These are phyloP conservation scores for Rhodotorula kratochvilovae DNA, from an alignment of 768 basidiomycete genomes.

Conservation along the genomic window DNA sequence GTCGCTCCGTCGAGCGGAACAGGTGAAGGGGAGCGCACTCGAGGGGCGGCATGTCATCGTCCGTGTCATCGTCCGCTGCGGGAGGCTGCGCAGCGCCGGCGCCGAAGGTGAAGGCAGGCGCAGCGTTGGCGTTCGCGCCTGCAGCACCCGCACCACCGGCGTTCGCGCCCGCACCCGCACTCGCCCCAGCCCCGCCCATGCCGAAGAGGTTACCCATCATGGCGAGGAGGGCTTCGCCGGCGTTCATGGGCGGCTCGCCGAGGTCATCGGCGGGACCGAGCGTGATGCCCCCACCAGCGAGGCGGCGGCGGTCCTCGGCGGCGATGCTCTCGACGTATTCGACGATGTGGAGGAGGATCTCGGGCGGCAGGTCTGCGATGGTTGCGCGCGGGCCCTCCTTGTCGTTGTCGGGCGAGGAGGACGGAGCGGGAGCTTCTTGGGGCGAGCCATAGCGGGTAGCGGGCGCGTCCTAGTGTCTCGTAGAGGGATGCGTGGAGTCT, in stretches of 20 bases:
- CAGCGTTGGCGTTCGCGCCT: neutral
- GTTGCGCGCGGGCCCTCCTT: neutral
- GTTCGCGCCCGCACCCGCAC: neutral
- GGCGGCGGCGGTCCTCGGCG: too few relatives aligned
- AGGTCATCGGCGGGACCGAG: neutral
- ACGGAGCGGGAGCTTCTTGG: neutral
- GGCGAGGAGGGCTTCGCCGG: neutral
- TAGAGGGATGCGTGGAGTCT: too few relatives aligned
- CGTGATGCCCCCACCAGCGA: neutral
- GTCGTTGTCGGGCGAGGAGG: neutral
- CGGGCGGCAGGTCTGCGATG: constrained; percentile 22
- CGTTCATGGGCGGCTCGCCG: neutral
- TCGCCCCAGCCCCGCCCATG: neutral
- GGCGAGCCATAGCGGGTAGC: neutral
- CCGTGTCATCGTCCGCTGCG: neutral
- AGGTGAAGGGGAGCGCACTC: neutral
- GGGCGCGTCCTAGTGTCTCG: too few relatives aligned
- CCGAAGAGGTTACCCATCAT: constrained; percentile 1
- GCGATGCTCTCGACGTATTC: constrained; percentile 6
- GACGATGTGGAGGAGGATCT: constrained; percentile 28
- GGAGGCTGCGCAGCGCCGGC: neutral
- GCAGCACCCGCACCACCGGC: neutral
- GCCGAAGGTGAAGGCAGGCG: neutral
- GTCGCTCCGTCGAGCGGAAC: neutral
- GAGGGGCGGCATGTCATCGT: constrained; percentile 29